phyloP scores from a whole-genome alignment of 179 eudicot genomes.

The Patellifolia procumbens region DNA sequence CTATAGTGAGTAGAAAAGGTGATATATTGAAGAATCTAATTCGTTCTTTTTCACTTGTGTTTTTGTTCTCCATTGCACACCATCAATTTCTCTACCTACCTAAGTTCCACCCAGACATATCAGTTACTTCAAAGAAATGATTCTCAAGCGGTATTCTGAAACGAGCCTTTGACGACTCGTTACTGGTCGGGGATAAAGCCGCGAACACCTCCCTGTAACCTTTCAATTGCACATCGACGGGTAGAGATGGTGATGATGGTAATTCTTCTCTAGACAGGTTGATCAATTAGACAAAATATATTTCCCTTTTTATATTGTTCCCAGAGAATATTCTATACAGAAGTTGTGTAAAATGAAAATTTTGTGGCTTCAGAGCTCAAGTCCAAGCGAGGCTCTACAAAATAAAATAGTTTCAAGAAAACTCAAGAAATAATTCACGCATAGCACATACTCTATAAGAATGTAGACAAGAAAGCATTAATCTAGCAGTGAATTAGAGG shows the following conservation, averaged over 20 bases:
- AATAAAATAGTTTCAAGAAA: too few species aligned
- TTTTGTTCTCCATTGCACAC: constrained; percentile 34
- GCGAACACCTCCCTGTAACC: too few species aligned
- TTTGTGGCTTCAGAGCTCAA: too few species aligned
- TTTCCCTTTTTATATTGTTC: constrained; percentile 3
- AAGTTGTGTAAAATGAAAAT: not conserved
- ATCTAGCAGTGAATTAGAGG: not conserved
- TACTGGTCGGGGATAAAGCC: not conserved
- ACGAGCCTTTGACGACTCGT: not conserved
- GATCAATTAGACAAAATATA: not conserved
- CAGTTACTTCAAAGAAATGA: constrained; percentile 2
- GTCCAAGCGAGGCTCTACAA: too few species aligned
- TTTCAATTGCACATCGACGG: too few species aligned
- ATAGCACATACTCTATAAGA: not conserved
- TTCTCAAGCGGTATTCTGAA: not conserved
- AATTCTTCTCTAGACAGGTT: not conserved
- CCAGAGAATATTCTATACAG: not conserved
- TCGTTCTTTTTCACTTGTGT: constrained; percentile 26
- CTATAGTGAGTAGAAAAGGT: constrained; percentile 30
- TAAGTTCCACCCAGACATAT: constrained; percentile 21
- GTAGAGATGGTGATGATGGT: not conserved
- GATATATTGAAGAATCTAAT: constrained; percentile 31
- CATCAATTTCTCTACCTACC: constrained; percentile 29
- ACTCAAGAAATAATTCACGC: too few species aligned
- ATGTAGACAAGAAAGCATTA: not conserved